phyloP scores from a whole-genome alignment of 208 protist species.

The Leishmania lainsoni region DNA sequence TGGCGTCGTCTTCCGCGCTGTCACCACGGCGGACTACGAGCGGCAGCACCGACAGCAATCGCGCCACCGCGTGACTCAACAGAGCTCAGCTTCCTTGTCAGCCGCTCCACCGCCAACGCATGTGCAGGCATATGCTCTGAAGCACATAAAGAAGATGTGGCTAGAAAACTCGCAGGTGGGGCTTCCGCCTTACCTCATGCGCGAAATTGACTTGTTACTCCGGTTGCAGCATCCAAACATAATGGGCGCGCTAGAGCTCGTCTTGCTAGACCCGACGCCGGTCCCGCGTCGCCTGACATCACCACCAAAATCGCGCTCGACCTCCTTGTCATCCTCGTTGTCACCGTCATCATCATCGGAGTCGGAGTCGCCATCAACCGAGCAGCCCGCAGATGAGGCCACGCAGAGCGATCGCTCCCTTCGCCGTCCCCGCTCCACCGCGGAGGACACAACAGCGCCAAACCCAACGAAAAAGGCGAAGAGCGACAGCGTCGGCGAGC shows the following conservation, averaged over 20 bases:
- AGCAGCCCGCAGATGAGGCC: constrained; percentile 2
- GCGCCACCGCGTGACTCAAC: background rate
- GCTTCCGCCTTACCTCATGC: constrained; percentile 81
- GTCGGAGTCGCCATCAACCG: constrained; percentile 1
- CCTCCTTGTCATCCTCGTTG: background rate
- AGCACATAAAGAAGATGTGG: constrained; percentile 84
- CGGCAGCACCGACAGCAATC: constrained; percentile 2
- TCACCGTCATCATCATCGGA: constrained; percentile 6
- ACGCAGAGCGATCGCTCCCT: background rate
- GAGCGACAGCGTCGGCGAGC: background rate
- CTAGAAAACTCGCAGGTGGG: constrained; percentile 76
- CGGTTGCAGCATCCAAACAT: constrained; percentile 84
- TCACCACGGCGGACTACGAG: constrained; percentile 12
- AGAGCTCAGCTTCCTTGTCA: constrained; percentile 2
- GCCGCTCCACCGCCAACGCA: background rate
- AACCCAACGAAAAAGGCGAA: constrained; percentile 6
- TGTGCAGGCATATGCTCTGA: constrained; percentile 59
- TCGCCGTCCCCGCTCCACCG: background rate
- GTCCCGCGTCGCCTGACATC: constrained; percentile 7
- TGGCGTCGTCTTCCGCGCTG: constrained; percentile 78
- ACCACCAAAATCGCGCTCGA: background rate
- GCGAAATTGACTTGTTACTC: constrained; percentile 84
- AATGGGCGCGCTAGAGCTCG: constrained; percentile 51
- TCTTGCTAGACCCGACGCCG: constrained; percentile 46
- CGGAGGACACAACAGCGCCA: background rate